Percentiles rank a stretch among this genome's conserved stretches.
phyloP scores from a whole-genome alignment of 352 stramenopile genomes.

The Thalassiosira hispida region DNA sequence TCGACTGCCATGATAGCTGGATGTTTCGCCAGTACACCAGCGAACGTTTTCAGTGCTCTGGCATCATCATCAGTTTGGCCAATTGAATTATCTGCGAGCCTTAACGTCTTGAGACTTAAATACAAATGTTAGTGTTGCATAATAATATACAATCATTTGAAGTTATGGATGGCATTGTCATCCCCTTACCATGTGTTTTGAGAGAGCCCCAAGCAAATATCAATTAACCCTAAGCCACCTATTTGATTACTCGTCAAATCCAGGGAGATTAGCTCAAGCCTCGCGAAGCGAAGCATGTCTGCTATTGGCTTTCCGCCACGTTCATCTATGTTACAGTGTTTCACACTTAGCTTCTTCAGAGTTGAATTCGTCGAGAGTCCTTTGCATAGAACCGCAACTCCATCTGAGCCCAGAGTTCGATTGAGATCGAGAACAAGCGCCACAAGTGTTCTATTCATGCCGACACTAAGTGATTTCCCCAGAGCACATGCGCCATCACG shows the following conservation, averaged over 20 bases:
- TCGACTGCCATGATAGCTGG: conserved; percentile 44
- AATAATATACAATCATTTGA: no score
- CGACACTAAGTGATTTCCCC: conserved; percentile 42
- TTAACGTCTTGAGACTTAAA: conserved; percentile 40
- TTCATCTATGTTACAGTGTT: conserved; percentile 57
- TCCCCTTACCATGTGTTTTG: no score
- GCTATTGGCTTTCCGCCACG: conserved; percentile 40
- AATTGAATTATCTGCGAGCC: conserved; percentile 50
- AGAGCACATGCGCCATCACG: conserved; percentile 47
- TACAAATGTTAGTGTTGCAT: no score
- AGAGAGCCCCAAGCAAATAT: conserved; percentile 44
- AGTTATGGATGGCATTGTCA: no score
- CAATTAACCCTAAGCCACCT: conserved; percentile 29
- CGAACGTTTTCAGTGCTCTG: conserved; percentile 43
- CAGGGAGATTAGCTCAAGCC: conserved; percentile 42
- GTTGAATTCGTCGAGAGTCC: conserved; percentile 58
- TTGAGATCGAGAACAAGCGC: conserved; percentile 63
- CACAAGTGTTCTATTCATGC: conserved; percentile 52
- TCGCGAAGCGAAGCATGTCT: conserved; percentile 53
- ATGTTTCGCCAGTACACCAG: conserved; percentile 39
- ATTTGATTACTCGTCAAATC: conserved; percentile 56
- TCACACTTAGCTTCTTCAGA: conserved; percentile 55
- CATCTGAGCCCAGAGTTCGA: conserved; percentile 36
- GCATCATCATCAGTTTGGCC: conserved; percentile 40
- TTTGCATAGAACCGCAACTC: conserved; percentile 55